Conservation (phyloP, 1,284 basidiomycete genomes). For the Boletus calvinii region DNA sequence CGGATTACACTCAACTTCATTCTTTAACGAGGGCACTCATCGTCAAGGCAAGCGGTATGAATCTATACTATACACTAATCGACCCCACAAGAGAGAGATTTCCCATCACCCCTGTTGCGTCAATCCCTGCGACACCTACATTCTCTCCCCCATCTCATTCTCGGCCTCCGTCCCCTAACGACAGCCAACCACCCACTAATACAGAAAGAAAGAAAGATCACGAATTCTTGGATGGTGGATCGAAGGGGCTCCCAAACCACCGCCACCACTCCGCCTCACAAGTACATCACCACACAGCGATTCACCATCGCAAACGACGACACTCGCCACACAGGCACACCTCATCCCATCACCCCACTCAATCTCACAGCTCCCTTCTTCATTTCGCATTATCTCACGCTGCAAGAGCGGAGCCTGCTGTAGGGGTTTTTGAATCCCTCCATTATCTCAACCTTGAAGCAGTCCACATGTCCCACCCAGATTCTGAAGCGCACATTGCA, state of each 20-base stretch:
- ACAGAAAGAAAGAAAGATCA: constrained; percentile 1
- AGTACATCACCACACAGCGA: constrained; percentile 15
- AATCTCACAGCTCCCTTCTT: constrained; percentile 29
- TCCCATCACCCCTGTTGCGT: constrained; percentile 50
- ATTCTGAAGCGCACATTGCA: constrained; percentile 50
- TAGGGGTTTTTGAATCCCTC: constrained; percentile 81
- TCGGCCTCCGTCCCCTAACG: constrained; percentile 24
- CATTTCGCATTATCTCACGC: constrained; percentile 32
- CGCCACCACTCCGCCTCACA: constrained; percentile 15
- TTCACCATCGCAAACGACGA: constrained; percentile 29
- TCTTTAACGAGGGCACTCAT: constrained; percentile 49
- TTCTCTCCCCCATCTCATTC: constrained; percentile 31
- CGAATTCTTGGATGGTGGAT: not conserved
- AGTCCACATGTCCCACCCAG: constrained; percentile 50
- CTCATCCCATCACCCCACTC: constrained; percentile 15
- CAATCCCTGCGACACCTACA: constrained; percentile 40
- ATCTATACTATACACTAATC: constrained; percentile 60
- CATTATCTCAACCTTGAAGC: constrained; percentile 77
- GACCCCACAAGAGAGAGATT: constrained; percentile 60
- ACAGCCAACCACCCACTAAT: constrained; percentile 1
- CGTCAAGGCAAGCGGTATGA: constrained; percentile 64
- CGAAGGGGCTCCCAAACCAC: constrained; percentile 1
- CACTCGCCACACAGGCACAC: constrained; percentile 15
- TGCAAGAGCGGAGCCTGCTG: constrained; percentile 52
- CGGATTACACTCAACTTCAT: constrained; percentile 59